Evolutionary conservation across 306 rosid genomes (phyloP), one percentile per base, ranked within the genome.

Genomic region (Dryas drummondii): DNA sequence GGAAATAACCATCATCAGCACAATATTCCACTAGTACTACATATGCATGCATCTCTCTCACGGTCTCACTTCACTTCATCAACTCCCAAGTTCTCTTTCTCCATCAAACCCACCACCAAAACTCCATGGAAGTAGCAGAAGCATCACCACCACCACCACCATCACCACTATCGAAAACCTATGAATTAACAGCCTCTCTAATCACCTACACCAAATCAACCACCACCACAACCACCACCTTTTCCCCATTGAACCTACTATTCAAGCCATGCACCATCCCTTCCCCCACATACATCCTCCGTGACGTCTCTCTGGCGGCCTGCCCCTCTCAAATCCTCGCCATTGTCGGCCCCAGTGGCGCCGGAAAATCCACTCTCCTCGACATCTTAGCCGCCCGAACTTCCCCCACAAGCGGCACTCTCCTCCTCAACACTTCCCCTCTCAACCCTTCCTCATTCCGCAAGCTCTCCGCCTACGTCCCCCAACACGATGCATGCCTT

Each of bases 321-420:
- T 65, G 74, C 32, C 91, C 96, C 0, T 81, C 93, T 8, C 86
- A 94, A 69, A 91, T 94, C 78, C 91, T 91, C 2, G 97, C 98
- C 77, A 50, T 90, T 2, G 98, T 94, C 0, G 98, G 98, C 61
- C 98, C 98, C 1, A 91, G 98, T 11, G 98, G 97, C 0, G 96
- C 98, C 1, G 98, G 98, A 40, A 94, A 94, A 49, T 94, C 98
- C 46, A 94, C 97, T 5, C 97, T 94, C 41, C 82, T 91, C 2
- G 98, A 94, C 88, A 94, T 94, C 60, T 82, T 94, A 6, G 89
- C 98, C 0, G 88, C 98, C 40, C 78, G 96, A 42, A 90, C 86
- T 4, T 71, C 86, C 4, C 93, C 97, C 64, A 81, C 96, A 0
- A 58, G 49, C 46, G 98, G 98, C 15, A 13, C 70, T 5, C 89